phyloP scores from a whole-genome alignment of 495 filamentous ascomycete genomes.

The Aspergillus conjunctus region DNA sequence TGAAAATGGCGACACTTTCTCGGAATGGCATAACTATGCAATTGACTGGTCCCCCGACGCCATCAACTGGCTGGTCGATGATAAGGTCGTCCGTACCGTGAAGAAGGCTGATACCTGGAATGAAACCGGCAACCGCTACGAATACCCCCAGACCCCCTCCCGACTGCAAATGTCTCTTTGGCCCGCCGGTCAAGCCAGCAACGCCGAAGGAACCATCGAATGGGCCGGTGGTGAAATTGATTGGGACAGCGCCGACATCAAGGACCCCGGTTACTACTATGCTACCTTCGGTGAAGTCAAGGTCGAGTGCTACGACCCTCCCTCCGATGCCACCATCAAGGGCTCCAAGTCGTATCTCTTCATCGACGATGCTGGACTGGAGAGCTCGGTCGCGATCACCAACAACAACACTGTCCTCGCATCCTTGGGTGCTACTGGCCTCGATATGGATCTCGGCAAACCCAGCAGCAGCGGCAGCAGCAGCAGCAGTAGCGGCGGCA shows the following conservation, averaged over 20 bases:
- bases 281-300: slow-evolving; percentile 74
- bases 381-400: slow-evolving; percentile 74
- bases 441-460: slow-evolving; percentile 61
- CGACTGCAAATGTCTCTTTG: slow-evolving; percentile 94
- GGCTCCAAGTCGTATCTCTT: slow-evolving; percentile 76
- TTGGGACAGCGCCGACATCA: slow-evolving; percentile 82
- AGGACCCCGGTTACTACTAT: slow-evolving; percentile 86
- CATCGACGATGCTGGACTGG: slow-evolving; percentile 62
- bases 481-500: slow-evolving; percentile 29
- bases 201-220: slow-evolving; percentile 79
- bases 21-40: slow-evolving; percentile 85
- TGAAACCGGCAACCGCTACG: slow-evolving; percentile 74
- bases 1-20: slow-evolving; percentile 66
- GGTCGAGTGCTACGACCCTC: slow-evolving; percentile 82
- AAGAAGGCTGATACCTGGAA: slow-evolving; percentile 82
- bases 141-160: slow-evolving; percentile 91
- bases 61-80: slow-evolving; percentile 86
- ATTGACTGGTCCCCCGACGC: slow-evolving; percentile 88
- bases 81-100: slow-evolving; percentile 69
- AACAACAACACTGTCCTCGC: slow-evolving; percentile 76
- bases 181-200: slow-evolving; percentile 82
- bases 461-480: slow-evolving; percentile 32
- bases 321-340: slow-evolving; percentile 58
- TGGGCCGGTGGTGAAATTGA: slow-evolving; percentile 92
- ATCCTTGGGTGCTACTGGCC: slow-evolving; percentile 75